A percentile compares a stretch with the other conserved stretches of the same genome.
Conservation (phyloP, 2,329 filamentous ascomycete species). For the Penicillium concentricum region DNA sequence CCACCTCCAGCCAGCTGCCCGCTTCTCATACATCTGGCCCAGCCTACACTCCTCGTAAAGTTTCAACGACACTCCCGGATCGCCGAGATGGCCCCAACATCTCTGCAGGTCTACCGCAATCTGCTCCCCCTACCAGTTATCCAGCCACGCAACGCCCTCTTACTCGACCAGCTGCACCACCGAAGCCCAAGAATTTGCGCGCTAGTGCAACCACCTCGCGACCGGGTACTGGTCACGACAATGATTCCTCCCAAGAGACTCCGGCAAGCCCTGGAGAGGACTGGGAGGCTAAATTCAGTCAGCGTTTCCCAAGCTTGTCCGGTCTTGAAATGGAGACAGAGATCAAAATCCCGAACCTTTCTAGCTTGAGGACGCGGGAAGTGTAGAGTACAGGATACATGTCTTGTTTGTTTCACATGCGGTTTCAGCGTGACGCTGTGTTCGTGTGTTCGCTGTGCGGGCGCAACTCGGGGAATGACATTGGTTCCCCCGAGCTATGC, state of each 20-base stretch:
- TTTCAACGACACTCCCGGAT: constrained; percentile 13
- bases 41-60: constrained; percentile 17
- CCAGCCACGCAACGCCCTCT: constrained; percentile 29
- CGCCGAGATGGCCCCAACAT: constrained; percentile 17
- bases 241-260: constrained; percentile 27
- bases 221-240: constrained; percentile 25
- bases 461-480: constrained; percentile 8
- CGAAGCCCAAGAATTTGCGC: constrained; percentile 60
- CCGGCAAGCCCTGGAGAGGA: constrained; percentile 52
- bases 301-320: constrained; percentile 80
- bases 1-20: constrained; percentile 17
- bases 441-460: constrained; percentile 8
- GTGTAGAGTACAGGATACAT: constrained; percentile 30
- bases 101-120: constrained; percentile 19
- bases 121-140: constrained; percentile 20
- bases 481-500: constrained; percentile 9
- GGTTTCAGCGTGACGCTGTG: constrained; percentile 15
- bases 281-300: constrained; percentile 71
- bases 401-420: constrained; percentile 13
- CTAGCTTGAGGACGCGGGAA: constrained; percentile 43
- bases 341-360: constrained; percentile 43
- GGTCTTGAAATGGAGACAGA: constrained; percentile 83
- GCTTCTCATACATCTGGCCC: constrained; percentile 24
- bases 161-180: constrained; percentile 55
- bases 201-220: constrained; percentile 40